These are phyloP conservation scores for Erysimum cheiranthoides DNA, from an alignment of 345 rosid species.

Conservation along the genomic window DNA sequence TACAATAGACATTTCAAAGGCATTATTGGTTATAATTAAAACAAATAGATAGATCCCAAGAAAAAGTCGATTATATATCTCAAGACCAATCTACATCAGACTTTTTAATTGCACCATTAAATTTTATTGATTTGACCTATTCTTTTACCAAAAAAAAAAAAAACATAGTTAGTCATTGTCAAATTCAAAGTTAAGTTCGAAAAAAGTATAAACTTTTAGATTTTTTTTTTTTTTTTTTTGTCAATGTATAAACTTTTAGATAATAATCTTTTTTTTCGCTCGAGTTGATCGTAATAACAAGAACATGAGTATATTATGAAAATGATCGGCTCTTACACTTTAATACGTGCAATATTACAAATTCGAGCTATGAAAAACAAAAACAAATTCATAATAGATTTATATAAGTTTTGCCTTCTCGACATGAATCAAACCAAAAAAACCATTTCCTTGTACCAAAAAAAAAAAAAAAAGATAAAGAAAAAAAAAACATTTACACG, in stretches of 20 bases:
- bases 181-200: slow-evolving; percentile 16
- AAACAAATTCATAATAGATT: slow-evolving; percentile 20
- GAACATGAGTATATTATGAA: background rate
- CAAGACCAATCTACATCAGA: slow-evolving; percentile 34
- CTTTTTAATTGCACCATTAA: slow-evolving; percentile 29
- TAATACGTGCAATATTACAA: slow-evolving; percentile 16
- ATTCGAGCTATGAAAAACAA: slow-evolving; percentile 4
- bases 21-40: slow-evolving; percentile 33
- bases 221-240: too few species aligned
- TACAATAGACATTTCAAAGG: slow-evolving; percentile 35
- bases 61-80: slow-evolving; percentile 14
- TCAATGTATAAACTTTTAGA: too few species aligned
- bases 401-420: slow-evolving; percentile 16
- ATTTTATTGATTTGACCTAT: background rate
- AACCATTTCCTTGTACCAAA: background rate
- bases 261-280: background rate
- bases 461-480: background rate
- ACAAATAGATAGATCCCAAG: slow-evolving; percentile 1
- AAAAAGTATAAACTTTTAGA: slow-evolving; percentile 15
- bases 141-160: background rate
- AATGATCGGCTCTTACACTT: slow-evolving; percentile 24
- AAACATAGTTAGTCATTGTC: slow-evolving; percentile 24
- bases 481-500: slow-evolving; percentile 30
- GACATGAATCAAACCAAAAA: slow-evolving; percentile 9
- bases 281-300: slow-evolving; percentile 9